These are phyloP conservation scores for Eimeria falciformis DNA, from an alignment of 169 alveolate species.

Conservation along the genomic window DNA sequence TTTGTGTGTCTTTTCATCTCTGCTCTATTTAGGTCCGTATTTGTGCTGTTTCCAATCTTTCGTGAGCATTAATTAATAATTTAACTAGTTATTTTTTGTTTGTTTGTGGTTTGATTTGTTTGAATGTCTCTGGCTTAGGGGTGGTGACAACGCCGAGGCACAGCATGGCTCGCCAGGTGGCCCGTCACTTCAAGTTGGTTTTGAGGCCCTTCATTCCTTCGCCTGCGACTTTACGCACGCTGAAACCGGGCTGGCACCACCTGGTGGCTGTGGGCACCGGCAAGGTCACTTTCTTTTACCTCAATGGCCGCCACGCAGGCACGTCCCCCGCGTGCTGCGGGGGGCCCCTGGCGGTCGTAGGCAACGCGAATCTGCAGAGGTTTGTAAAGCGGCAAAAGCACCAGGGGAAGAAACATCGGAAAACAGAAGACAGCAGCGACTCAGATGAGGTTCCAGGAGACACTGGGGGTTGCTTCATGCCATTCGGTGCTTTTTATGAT, in stretches of 20 bases:
- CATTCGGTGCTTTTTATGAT: constrained; percentile 16
- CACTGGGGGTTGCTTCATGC: constrained; percentile 34
- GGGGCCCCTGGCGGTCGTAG: constrained; percentile 42
- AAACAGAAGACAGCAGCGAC: constrained; percentile 55
- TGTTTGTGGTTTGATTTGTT: too few species aligned
- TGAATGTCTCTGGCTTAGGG: too few species aligned
- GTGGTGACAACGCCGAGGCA: not conserved
- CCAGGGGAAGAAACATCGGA: not conserved
- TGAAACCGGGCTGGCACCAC: constrained; percentile 37
- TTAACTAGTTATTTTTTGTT: too few species aligned
- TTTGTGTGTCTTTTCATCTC: too few species aligned
- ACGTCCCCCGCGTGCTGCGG: constrained; percentile 34
- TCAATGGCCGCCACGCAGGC: constrained; percentile 3
- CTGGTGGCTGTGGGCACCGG: not conserved
- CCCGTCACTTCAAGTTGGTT: not conserved
- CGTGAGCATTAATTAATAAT: too few species aligned
- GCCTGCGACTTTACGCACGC: not conserved
- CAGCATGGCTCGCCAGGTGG: not conserved
- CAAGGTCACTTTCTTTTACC: not conserved
- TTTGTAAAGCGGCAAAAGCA: constrained; percentile 15
- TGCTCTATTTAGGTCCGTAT: too few species aligned
- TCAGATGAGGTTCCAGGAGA: constrained; percentile 29
- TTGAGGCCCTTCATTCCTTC: constrained; percentile 28
- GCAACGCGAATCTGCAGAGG: constrained; percentile 5
- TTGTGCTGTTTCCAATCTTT: too few species aligned